These are phyloP conservation scores for Asterophora lycoperdoides DNA, from an alignment of 768 basidiomycete genomes.

Conservation along the genomic window DNA sequence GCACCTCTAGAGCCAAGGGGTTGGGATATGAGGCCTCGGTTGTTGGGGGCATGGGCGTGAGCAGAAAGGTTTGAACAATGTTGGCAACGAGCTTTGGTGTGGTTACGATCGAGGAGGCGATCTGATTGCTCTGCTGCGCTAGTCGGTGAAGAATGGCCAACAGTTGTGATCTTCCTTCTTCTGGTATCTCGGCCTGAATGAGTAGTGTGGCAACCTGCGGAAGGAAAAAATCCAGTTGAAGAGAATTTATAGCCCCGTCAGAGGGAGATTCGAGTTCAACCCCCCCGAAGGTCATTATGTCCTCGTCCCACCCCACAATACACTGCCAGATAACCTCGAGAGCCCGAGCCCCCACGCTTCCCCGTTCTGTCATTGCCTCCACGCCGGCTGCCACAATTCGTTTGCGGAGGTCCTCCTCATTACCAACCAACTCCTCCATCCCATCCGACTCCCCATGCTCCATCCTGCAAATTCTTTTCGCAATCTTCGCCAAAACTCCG, in stretches of 20 bases:
- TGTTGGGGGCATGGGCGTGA: constrained; percentile 44
- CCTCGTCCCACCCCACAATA: constrained; percentile 60
- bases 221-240: constrained; percentile 39
- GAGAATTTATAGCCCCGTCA: constrained; percentile 28
- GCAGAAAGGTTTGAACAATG: constrained; percentile 53
- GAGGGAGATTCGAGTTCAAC: constrained; percentile 42
- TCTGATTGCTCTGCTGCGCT: constrained; percentile 50
- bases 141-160: constrained; percentile 58
- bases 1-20: constrained; percentile 51
- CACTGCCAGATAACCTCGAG: constrained; percentile 74
- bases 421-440: constrained; percentile 33
- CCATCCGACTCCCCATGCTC: constrained; percentile 32
- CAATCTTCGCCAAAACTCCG: constrained; percentile 60
- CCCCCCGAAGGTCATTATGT: constrained; percentile 32
- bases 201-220: constrained; percentile 44
- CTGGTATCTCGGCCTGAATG: constrained; percentile 38
- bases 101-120: constrained; percentile 47
- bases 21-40: constrained; percentile 33
- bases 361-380: constrained; percentile 61
- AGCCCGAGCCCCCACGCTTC: constrained; percentile 62
- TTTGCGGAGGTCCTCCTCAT: constrained; percentile 48
- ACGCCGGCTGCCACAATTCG: constrained; percentile 64
- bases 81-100: constrained; percentile 50
- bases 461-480: constrained; percentile 31
- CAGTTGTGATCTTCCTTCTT: constrained; percentile 50